Evolutionary conservation across 2,329 filamentous ascomycete genomes (phyloP).

Genomic region (Mariannaea elegans): DNA sequence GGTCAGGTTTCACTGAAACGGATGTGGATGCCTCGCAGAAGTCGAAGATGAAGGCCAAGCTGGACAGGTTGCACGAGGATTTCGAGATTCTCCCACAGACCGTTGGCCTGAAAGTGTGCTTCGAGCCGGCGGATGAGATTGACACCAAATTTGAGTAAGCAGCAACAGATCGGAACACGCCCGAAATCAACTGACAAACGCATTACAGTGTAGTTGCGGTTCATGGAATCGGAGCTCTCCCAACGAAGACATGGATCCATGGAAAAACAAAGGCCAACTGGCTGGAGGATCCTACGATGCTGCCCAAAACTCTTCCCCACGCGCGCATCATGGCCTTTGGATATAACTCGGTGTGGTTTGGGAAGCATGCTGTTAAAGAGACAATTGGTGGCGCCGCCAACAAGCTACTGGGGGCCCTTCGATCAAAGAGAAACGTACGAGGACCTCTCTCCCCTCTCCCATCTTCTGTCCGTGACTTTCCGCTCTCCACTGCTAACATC

Average conservation of each 20-base stretch:
- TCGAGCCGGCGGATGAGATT: neutral
- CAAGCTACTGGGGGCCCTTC: constrained; percentile 1
- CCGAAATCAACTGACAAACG: neutral
- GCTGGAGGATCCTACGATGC: constrained; percentile 15
- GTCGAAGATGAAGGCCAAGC: neutral
- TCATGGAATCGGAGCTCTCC: constrained; percentile 21
- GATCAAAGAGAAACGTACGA: neutral
- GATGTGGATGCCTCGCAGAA: neutral
- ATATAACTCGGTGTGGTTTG: constrained; percentile 25
- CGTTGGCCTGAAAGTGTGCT: constrained; percentile 13
- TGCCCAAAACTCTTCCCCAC: constrained; percentile 12
- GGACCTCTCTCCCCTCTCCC: too few species aligned
- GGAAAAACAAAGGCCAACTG: constrained; percentile 8
- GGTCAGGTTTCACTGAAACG: too few species aligned
- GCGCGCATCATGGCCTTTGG: constrained; percentile 22
- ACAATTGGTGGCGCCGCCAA: constrained; percentile 8
- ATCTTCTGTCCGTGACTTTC: too few species aligned
- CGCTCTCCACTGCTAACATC: neutral
- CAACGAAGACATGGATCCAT: constrained; percentile 16
- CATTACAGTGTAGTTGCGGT: constrained; percentile 13
- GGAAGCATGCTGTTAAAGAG: constrained; percentile 10
- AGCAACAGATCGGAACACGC: neutral
- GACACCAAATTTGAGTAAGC: constrained; percentile 15
- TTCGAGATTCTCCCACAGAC: neutral
- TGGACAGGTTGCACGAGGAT: neutral